Evolutionary conservation across 768 basidiomycete species (phyloP).

Genomic region (Gloeostereum incarnatum): DNA sequence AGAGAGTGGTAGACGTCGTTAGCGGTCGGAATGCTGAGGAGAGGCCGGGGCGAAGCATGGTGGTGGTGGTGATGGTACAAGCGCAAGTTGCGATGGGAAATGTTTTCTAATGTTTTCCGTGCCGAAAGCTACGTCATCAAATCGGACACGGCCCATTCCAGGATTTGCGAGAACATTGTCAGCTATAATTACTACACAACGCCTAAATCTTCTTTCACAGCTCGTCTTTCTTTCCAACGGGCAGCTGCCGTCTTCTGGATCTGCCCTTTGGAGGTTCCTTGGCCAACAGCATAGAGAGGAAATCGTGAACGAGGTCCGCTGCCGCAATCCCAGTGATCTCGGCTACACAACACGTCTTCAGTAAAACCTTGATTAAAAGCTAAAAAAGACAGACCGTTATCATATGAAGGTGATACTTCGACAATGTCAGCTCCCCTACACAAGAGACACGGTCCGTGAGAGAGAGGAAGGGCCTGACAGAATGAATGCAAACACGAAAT

Average conservation of each 20-base stretch:
- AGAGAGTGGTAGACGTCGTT: too few relatives aligned
- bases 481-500: slow-evolving; percentile 53
- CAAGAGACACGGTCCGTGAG: neutral
- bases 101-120: too few relatives aligned
- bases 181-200: too few relatives aligned
- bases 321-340: slow-evolving; percentile 64
- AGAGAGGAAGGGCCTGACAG: neutral
- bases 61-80: too few relatives aligned
- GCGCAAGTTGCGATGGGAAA: too few relatives aligned
- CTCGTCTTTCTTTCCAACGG: slow-evolving; percentile 18
- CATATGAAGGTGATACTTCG: slow-evolving; percentile 69
- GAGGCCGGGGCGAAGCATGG: too few relatives aligned
- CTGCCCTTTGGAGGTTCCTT: slow-evolving; percentile 22
- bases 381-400: slow-evolving; percentile 38
- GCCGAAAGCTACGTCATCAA: too few relatives aligned
- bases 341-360: slow-evolving; percentile 26
- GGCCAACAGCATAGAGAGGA: slow-evolving; percentile 50
- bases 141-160: too few relatives aligned
- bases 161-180: too few relatives aligned
- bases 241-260: neutral
- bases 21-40: too few relatives aligned
- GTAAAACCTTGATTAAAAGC: neutral
- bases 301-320: slow-evolving; percentile 61
- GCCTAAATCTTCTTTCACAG: slow-evolving; percentile 15
- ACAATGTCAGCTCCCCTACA: slow-evolving; percentile 62